Evolutionary conservation across 2,329 filamentous ascomycete genomes (phyloP).

Genomic region (Lasiodiplodia sp.): DNA sequence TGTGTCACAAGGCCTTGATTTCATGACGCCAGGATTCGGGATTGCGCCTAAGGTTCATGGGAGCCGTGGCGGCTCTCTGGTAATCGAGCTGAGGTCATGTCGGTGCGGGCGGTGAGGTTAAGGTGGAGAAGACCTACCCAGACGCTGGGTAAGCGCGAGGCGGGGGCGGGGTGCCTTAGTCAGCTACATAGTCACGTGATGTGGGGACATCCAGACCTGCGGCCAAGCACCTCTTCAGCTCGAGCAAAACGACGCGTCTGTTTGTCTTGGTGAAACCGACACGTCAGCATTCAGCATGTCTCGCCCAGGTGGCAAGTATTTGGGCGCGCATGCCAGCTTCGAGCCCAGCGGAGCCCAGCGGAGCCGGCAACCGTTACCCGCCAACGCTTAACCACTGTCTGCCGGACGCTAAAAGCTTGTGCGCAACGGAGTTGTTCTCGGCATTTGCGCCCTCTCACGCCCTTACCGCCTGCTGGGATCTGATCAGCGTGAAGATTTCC

Average conservation of each 20-base stretch:
- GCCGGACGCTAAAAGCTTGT: background rate
- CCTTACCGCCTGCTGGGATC: background rate
- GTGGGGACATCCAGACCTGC: background rate
- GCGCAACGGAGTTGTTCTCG: background rate
- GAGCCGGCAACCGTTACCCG: slow-evolving; percentile 14
- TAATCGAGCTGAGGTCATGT: slow-evolving; percentile 6
- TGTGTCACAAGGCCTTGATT: background rate
- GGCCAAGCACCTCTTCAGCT: background rate
- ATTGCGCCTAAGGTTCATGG: background rate
- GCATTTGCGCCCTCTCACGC: background rate
- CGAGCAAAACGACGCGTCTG: no score
- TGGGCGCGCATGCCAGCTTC: background rate
- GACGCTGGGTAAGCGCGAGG: slow-evolving; percentile 1
- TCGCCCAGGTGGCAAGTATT: background rate
- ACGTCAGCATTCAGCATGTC: background rate
- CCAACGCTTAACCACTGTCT: background rate
- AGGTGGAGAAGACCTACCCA: background rate
- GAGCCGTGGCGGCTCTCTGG: background rate
- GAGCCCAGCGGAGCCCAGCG: background rate
- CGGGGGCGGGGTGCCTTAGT: background rate
- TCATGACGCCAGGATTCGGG: background rate
- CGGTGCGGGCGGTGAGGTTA: slow-evolving; percentile 14
- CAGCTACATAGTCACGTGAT: background rate
- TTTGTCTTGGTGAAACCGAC: no score
- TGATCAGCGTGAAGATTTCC: background rate